phyloP scores from a whole-genome alignment of 495 filamentous ascomycete genomes.

The Aspergillus bertholletiae region DNA sequence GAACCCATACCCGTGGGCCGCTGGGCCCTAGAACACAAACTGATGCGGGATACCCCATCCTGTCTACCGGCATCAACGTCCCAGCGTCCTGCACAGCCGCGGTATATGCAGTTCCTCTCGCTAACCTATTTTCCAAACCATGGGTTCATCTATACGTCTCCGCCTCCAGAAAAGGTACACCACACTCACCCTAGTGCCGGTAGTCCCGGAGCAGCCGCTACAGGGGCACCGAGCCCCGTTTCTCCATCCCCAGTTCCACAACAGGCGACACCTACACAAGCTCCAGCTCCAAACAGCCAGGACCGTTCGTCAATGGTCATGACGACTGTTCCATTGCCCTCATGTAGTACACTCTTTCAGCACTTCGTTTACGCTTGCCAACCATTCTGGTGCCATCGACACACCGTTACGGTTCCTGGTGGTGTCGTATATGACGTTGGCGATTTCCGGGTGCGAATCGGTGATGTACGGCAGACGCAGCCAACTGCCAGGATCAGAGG shows the following conservation, averaged over 20 bases:
- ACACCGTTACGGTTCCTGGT: slow-evolving; percentile 37
- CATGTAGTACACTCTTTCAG: slow-evolving; percentile 34
- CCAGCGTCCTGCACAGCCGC: slow-evolving; percentile 25
- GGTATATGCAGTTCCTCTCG: slow-evolving; percentile 46
- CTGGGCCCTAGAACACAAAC: slow-evolving; percentile 43
- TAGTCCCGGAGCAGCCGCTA: not conserved
- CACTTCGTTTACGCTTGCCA: slow-evolving; percentile 45
- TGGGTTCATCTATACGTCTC: slow-evolving; percentile 45
- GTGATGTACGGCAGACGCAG: slow-evolving; percentile 43
- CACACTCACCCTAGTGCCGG: slow-evolving; percentile 7
- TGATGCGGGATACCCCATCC: slow-evolving; percentile 46
- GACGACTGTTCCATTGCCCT: slow-evolving; percentile 34
- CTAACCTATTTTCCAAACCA: slow-evolving; percentile 37
- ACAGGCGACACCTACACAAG: not conserved
- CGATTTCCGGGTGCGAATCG: slow-evolving; percentile 42
- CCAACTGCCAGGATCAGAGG: slow-evolving; percentile 36
- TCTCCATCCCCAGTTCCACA: slow-evolving; percentile 1
- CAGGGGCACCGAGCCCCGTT: not conserved
- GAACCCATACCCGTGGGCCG: slow-evolving; percentile 36
- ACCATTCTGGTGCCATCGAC: slow-evolving; percentile 43
- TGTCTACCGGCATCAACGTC: slow-evolving; percentile 33
- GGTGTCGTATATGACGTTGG: slow-evolving; percentile 42
- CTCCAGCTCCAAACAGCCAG: not conserved
- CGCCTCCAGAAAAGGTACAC: slow-evolving; percentile 18
- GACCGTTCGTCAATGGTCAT: slow-evolving; percentile 31